phyloP scores from a whole-genome alignment of 352 stramenopile genomes.

The Halophytophthora polymorphica region DNA sequence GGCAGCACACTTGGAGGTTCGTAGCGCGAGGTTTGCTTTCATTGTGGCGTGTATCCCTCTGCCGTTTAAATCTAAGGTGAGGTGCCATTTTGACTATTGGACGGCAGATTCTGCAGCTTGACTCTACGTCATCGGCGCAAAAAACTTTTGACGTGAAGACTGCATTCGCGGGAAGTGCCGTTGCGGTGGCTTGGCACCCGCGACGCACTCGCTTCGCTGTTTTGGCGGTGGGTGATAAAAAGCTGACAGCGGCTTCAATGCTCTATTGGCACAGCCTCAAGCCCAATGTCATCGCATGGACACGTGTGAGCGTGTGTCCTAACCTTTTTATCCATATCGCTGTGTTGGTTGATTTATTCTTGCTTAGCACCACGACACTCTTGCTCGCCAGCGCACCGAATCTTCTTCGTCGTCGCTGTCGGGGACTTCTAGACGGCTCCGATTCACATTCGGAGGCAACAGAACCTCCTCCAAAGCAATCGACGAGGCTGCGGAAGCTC shows the following conservation, averaged over 20 bases:
- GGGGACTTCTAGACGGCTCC: slow-evolving; percentile 35
- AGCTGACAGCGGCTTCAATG: too few species aligned
- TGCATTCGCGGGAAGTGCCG: slow-evolving; percentile 57
- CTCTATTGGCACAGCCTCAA: not conserved
- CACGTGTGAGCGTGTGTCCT: not conserved
- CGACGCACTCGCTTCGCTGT: slow-evolving; percentile 42
- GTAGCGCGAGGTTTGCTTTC: not conserved
- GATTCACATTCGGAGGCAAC: slow-evolving; percentile 70
- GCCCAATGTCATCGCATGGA: not conserved
- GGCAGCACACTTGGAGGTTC: slow-evolving; percentile 56
- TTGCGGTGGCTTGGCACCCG: slow-evolving; percentile 65
- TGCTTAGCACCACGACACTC: slow-evolving; percentile 50
- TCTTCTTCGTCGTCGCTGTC: slow-evolving; percentile 34
- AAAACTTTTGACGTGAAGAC: slow-evolving; percentile 59
- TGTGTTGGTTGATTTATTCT: not conserved
- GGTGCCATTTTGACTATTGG: too few species aligned
- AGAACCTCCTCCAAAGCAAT: slow-evolving; percentile 22
- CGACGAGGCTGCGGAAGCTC: slow-evolving; percentile 25
- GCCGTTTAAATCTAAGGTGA: not conserved
- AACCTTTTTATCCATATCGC: too few species aligned
- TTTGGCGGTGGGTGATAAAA: slow-evolving; percentile 37
- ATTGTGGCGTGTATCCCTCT: slow-evolving; percentile 1
- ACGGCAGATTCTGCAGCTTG: slow-evolving; percentile 59
- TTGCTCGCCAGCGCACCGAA: slow-evolving; percentile 24
- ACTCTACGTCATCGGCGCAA: slow-evolving; percentile 60